Conservation (phyloP, 1,139 yeast species). For the Candida sanyaensis region DNA sequence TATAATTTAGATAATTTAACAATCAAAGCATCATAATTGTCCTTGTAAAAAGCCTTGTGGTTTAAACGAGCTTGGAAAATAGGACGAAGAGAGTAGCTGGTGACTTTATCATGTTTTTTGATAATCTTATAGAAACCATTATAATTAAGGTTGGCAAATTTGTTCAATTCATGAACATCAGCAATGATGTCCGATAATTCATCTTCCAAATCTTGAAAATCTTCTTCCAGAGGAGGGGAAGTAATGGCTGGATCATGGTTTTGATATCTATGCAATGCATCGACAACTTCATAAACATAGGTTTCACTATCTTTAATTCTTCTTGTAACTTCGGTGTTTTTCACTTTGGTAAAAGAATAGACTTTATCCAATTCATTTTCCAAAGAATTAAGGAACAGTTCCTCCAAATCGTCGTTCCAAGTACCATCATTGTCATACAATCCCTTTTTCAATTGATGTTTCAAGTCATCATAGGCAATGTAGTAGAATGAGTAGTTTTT, state of each 20-base stretch:
- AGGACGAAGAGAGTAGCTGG: slow-evolving; percentile 82
- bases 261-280: slow-evolving; percentile 27
- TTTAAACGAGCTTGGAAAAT: slow-evolving; percentile 90
- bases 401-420: slow-evolving; percentile 82
- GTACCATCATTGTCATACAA: slow-evolving; percentile 51
- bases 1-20: slow-evolving; percentile 87
- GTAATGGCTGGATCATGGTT: slow-evolving; percentile 23
- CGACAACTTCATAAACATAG: slow-evolving; percentile 65
- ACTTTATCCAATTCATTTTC: slow-evolving; percentile 90
- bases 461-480: slow-evolving; percentile 86
- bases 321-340: slow-evolving; percentile 79
- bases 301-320: slow-evolving; percentile 80
- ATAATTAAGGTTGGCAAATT: slow-evolving; percentile 87
- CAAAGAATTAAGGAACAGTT: slow-evolving; percentile 69
- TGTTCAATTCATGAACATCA: slow-evolving; percentile 95
- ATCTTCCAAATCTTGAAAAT: slow-evolving; percentile 87
- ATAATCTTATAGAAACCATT: slow-evolving; percentile 96
- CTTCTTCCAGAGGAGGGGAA: slow-evolving; percentile 64
- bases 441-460: slow-evolving; percentile 72
- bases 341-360: slow-evolving; percentile 84
- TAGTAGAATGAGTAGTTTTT: slow-evolving; percentile 89
- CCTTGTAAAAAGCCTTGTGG: slow-evolving; percentile 93
- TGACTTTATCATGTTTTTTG: slow-evolving; percentile 93
- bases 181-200: slow-evolving; percentile 93
- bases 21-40: slow-evolving; percentile 85